Evolutionary conservation across 2,329 filamentous ascomycete species (phyloP), one percentile per base, ranked within the genome.

Genomic region (Sporothrix globosa): DNA sequence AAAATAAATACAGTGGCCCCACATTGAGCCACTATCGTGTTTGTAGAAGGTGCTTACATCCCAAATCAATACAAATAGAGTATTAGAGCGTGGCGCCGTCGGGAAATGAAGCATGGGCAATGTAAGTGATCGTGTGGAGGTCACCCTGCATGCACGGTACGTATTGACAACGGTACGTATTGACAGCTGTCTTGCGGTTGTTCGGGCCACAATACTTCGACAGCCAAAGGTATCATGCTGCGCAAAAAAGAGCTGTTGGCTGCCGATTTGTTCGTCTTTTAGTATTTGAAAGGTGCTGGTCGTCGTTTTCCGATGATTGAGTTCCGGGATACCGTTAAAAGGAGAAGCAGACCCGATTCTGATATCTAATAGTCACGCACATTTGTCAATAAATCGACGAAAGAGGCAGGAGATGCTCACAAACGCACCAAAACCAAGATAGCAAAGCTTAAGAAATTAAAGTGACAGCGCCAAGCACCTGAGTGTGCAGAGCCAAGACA

Each of bases 321-420:
- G 44, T 61, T n/a, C 24, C n/a, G 14, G 14, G 39, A 44, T 61
- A 34, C 24, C 34, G 56, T 44, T 24, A n/a, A 44, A 44, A 44
- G 34, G 34, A 41, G 56, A 41, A 30, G 39, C 11, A 13, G 44
- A 44, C 19, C 13, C 7, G 56, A 44, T 44, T 61, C 56, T n/a
- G 56, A 14, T n/a, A 4, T 34, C 34, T n/a, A 61, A 17, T 44
- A 44, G 21, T 24, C 56, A 14, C 10, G 19, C 56, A 61, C 4
- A 21, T 60, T n/a, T 61, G 56, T 44, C 56, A 61, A 44, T n/a
- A 44, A 44, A 24, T 17, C 27, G 13, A 61, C 56, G 11, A 61
- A 61, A 61, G 34, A 61, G 56, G 56, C 56, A 61, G 56, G 56
- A 61, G 56, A 44, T 44, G 56, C 17, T 44, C 14, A 2, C n/a